phyloP scores from a whole-genome alignment of 441 rosid species.

The Kokia cookei region DNA sequence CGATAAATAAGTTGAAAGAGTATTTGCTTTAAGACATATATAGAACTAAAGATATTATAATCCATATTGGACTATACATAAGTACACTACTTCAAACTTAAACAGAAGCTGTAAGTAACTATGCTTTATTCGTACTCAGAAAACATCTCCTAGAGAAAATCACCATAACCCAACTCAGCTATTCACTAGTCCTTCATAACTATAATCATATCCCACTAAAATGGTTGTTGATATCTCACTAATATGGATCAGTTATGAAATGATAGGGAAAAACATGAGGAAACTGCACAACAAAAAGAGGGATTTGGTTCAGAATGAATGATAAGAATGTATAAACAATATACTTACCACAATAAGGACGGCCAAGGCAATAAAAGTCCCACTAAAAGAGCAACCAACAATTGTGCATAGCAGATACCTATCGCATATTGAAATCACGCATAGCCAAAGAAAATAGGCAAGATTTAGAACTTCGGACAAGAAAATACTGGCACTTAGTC shows the following conservation, averaged over 20 bases:
- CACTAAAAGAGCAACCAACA: neutral
- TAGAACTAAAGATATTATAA: neutral
- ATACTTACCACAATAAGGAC: conserved; percentile 1
- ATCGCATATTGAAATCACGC: neutral
- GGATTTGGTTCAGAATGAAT: neutral
- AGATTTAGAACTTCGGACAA: neutral
- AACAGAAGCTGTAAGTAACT: neutral
- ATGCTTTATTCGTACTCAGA: neutral
- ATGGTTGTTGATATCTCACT: neutral
- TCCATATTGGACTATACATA: neutral
- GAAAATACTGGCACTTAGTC: neutral
- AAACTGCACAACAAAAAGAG: neutral
- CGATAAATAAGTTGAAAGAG: neutral
- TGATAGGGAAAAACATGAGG: neutral
- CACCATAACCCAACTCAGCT: neutral
- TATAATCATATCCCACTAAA: neutral
- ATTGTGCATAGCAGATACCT: neutral
- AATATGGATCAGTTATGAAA: neutral
- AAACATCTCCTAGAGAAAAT: neutral
- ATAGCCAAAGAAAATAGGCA: neutral
- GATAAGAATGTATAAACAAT: neutral
- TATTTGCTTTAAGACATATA: neutral
- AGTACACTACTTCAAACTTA: neutral
- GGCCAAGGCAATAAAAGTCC: neutral
- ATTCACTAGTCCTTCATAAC: neutral